A percentile compares a stretch with the other conserved stretches of the same genome.
phyloP scores from a whole-genome alignment of 257 asterid species.

The Solanum tarapatanum region DNA sequence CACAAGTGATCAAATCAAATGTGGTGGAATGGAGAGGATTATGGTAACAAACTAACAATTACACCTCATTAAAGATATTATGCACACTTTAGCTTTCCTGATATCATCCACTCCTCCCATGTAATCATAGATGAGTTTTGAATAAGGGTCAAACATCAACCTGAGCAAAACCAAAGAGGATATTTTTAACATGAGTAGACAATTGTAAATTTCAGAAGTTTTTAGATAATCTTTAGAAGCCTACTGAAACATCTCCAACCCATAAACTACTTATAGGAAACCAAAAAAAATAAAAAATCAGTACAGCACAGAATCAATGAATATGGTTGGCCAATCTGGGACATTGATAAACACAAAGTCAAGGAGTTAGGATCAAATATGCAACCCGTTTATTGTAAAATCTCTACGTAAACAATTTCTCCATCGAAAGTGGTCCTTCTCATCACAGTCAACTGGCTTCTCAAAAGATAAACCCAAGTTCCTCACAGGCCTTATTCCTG shows the following conservation, averaged over 20 bases:
- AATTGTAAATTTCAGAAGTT: not conserved
- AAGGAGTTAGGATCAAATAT: not conserved
- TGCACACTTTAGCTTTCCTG: slow-evolving; percentile 25
- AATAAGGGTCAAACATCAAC: slow-evolving; percentile 26
- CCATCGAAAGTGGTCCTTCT: slow-evolving; percentile 19
- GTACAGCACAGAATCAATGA: not conserved
- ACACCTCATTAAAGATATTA: not conserved
- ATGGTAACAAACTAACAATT: not conserved
- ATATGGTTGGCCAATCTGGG: not conserved
- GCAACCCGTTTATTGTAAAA: slow-evolving; percentile 25
- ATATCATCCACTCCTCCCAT: slow-evolving; percentile 24
- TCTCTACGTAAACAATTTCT: slow-evolving; percentile 21
- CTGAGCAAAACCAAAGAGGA: slow-evolving; percentile 5
- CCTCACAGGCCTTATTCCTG: slow-evolving; percentile 8
- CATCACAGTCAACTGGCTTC: slow-evolving; percentile 10
- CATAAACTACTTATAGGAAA: not conserved
- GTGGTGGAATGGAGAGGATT: not conserved
- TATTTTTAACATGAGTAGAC: not conserved
- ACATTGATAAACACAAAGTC: not conserved
- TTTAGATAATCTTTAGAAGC: not conserved
- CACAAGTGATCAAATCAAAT: not conserved
- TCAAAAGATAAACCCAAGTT: not conserved
- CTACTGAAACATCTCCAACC: not conserved
- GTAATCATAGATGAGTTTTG: slow-evolving; percentile 17
- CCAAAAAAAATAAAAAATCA: not conserved